Evolutionary conservation across 495 filamentous ascomycete species (phyloP).

Genomic region (Penicillium coffeae): DNA sequence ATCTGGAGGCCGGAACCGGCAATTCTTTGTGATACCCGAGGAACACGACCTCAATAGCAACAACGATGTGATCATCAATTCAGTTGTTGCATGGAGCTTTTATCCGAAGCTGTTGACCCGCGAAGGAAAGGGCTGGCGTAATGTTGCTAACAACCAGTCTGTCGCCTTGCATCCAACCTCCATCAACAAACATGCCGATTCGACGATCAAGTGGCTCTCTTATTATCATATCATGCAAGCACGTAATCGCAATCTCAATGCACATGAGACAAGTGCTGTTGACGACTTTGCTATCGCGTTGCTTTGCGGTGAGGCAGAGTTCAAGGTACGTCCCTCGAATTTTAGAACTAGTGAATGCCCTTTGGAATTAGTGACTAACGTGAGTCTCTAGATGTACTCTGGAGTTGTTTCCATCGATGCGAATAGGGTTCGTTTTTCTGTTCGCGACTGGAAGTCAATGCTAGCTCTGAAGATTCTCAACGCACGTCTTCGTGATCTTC

Average conservation of each 20-base stretch:
- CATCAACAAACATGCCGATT: slow-evolving; percentile 69
- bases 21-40: slow-evolving; percentile 76
- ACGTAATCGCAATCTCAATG: slow-evolving; percentile 73
- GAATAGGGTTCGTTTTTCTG: slow-evolving; percentile 79
- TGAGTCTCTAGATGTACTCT: slow-evolving; percentile 61
- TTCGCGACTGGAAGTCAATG: slow-evolving; percentile 88
- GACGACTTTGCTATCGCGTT: slow-evolving; percentile 79
- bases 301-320: slow-evolving; percentile 81
- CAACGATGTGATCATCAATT: slow-evolving; percentile 71
- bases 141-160: slow-evolving; percentile 82
- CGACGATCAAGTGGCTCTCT: slow-evolving; percentile 68
- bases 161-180: slow-evolving; percentile 81
- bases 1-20: slow-evolving; percentile 56
- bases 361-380: background rate
- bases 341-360: too few species aligned
- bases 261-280: slow-evolving; percentile 80
- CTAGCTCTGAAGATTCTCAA: slow-evolving; percentile 78
- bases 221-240: slow-evolving; percentile 98
- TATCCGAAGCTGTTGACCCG: slow-evolving; percentile 87
- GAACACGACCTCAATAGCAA: slow-evolving; percentile 66
- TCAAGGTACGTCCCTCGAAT: slow-evolving; percentile 52
- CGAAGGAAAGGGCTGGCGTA: slow-evolving; percentile 87
- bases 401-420: slow-evolving; percentile 82
- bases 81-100: slow-evolving; percentile 86
- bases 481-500: slow-evolving; percentile 61